These are phyloP conservation scores for Fusarium albidum DNA, from an alignment of 2,329 filamentous ascomycete species.

Conservation along the genomic window DNA sequence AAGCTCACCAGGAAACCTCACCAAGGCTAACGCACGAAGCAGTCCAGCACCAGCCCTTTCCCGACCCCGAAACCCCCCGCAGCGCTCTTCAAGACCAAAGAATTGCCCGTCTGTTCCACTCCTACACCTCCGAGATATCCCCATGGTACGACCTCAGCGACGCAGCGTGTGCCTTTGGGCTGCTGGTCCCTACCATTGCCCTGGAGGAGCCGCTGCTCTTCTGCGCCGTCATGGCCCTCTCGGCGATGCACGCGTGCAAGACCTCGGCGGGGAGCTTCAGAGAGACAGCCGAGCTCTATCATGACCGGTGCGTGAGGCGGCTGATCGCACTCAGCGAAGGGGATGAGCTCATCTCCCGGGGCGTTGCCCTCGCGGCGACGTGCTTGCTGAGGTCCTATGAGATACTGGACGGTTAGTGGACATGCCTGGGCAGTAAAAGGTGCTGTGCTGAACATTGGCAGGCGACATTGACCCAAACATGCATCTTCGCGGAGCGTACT, in stretches of 20 bases:
- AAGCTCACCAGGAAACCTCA: not conserved
- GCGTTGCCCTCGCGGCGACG: conserved; percentile 54
- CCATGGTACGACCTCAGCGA: conserved; percentile 59
- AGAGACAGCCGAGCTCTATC: conserved; percentile 49
- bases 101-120: conserved; percentile 48
- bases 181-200: conserved; percentile 46
- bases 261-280: conserved; percentile 40
- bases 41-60: conserved; percentile 18
- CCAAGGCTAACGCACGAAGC: not conserved
- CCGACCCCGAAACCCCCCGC: conserved; percentile 34
- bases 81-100: conserved; percentile 42
- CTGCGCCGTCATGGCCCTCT: conserved; percentile 53
- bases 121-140: conserved; percentile 50
- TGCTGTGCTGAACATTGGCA: conserved; percentile 10
- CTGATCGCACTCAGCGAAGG: conserved; percentile 48
- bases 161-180: conserved; percentile 44
- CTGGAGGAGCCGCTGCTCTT: conserved; percentile 53
- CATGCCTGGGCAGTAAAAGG: not conserved
- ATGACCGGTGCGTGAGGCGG: conserved; percentile 48
- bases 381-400: conserved; percentile 59
- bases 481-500: conserved; percentile 57
- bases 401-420: conserved; percentile 52
- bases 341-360: conserved; percentile 43
- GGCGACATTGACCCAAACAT: conserved; percentile 53
- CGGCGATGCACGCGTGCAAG: conserved; percentile 51